Evolutionary conservation across 2,329 filamentous ascomycete species (phyloP), one percentile per base, ranked within the genome.

Genomic region (Phaeosphaeriaceae sp.): DNA sequence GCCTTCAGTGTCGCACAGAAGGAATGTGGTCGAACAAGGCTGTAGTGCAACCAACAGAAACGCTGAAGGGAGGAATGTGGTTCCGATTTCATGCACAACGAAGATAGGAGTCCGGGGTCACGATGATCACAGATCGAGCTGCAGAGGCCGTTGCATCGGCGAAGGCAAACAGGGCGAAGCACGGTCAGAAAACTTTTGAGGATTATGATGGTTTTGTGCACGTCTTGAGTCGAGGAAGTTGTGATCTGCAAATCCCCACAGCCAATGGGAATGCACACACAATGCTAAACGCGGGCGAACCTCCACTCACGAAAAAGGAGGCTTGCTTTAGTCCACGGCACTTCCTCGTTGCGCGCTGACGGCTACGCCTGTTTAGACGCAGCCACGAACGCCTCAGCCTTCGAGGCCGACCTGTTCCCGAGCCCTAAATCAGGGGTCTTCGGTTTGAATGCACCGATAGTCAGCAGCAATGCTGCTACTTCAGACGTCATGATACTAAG

Each of bases 291-390:
- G 44, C 41, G 45, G 42, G 41, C 33, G 13, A 15, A 36, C 31
- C 31, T 36, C 31, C 31, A 36, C 31, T 36, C 31, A 36, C 31
- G 31, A 11, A 13, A 13, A 11, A 36, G 31, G 31, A 36, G 31
- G 31, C 31, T 36, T 36, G 31, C 31, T 3, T 36, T 36, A 13
- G 13, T 11, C 13, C 11, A 36, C 31, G 60, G 57, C 60, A 55
- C 48, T 42, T 50, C 51, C 47, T 46, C 48, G 41, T 22, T 31
- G 52, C 42, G 42, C 47, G 40, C 53, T 19, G 65, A 49, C 51
- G 59, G 67, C 67, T 58, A 58, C 53, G 58, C 51, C 55, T 33
- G 53, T 58, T 27, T 57, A 27, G 58, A 65, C 53, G 54, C 51
- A 54, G 58, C 63, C 61, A 61, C 54, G 50, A 64, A 61, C 63